Evolutionary conservation across 2,329 filamentous ascomycete genomes (phyloP).

Genomic region (Phyllosticta citribraziliensis): DNA sequence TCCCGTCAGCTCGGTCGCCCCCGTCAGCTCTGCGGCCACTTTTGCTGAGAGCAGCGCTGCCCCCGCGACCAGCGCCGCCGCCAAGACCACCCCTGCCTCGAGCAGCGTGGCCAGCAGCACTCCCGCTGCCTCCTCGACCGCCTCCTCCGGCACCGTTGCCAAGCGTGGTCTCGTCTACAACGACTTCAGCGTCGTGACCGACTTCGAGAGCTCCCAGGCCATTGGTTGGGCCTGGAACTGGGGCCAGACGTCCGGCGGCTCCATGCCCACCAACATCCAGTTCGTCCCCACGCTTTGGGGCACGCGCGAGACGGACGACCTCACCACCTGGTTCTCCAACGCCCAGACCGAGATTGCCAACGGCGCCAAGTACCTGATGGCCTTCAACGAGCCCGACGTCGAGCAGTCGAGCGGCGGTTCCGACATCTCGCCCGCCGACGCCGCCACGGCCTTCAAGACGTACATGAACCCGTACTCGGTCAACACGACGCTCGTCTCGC

Average conservation of each 20-base stretch:
- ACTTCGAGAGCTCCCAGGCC: constrained; percentile 35
- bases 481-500: constrained; percentile 46
- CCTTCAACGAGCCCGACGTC: constrained; percentile 65
- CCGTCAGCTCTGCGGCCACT: constrained; percentile 5
- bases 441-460: constrained; percentile 44
- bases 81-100: constrained; percentile 15
- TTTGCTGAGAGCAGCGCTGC: not conserved
- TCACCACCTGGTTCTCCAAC: constrained; percentile 40
- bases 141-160: constrained; percentile 16
- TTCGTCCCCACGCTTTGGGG: constrained; percentile 60
- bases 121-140: constrained; percentile 10
- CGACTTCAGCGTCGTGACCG: constrained; percentile 37
- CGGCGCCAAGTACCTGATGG: constrained; percentile 50
- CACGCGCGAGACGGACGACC: constrained; percentile 31
- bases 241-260: constrained; percentile 36
- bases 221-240: constrained; percentile 57
- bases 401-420: constrained; percentile 47
- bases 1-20: constrained; percentile 1
- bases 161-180: constrained; percentile 60
- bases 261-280: constrained; percentile 33
- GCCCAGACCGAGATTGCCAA: constrained; percentile 42
- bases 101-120: constrained; percentile 14
- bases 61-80: constrained; percentile 2
- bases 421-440: constrained; percentile 44
- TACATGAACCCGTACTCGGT: constrained; percentile 48